phyloP scores from a whole-genome alignment of 305 asterid species.

The Fraxinus sp. region DNA sequence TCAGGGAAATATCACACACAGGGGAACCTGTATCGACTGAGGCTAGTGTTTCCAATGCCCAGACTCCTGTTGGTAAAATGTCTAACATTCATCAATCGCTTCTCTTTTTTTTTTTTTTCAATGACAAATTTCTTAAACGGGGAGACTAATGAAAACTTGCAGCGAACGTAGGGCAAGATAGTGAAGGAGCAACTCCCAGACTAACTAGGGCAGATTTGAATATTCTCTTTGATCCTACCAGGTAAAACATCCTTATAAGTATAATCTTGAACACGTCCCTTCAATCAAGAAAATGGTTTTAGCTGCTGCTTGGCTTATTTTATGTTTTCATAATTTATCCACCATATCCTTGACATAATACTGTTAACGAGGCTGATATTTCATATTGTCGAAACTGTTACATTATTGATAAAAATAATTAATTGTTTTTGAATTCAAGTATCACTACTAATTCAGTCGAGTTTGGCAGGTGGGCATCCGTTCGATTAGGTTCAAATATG shows the following conservation, averaged over 20 bases:
- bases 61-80: constrained; percentile 38
- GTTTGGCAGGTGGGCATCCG: constrained; percentile 41
- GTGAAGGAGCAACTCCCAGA: constrained; percentile 36
- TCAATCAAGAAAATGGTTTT: background rate
- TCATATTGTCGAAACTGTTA: background rate
- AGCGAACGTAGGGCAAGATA: constrained; percentile 34
- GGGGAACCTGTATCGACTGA: constrained; percentile 50
- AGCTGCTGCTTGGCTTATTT: background rate
- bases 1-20: constrained; percentile 56
- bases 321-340: background rate
- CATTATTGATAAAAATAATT: background rate
- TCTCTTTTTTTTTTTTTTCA: background rate
- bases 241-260: constrained; percentile 32
- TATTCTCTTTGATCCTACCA: constrained; percentile 30
- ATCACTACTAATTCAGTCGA: background rate
- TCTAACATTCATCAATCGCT: background rate
- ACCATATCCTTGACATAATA: background rate
- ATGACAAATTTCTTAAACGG: background rate
- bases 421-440: background rate
- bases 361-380: background rate
- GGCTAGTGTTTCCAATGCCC: constrained; percentile 27
- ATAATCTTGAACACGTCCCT: background rate
- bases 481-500: constrained; percentile 62
- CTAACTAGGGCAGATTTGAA: constrained; percentile 34
- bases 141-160: constrained; percentile 3